phyloP scores from a whole-genome alignment of 2,329 filamentous ascomycete genomes.

The Beauveria brongniartii region DNA sequence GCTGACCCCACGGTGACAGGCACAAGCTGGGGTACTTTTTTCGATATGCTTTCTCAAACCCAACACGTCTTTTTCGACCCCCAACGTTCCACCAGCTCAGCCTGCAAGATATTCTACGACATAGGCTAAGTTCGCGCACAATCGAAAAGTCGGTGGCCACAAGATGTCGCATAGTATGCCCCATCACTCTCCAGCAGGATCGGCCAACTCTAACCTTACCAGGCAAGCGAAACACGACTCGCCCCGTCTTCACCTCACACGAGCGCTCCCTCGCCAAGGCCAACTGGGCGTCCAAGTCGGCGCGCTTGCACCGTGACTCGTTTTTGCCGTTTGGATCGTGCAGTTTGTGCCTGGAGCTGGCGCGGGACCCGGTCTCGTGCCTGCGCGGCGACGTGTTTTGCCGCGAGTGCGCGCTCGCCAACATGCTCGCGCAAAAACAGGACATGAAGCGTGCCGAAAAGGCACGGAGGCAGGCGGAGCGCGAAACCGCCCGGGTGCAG shows the following conservation, averaged over 20 bases:
- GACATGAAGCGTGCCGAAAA: conserved; percentile 79
- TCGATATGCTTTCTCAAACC: neutral
- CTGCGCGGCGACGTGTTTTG: conserved; percentile 85
- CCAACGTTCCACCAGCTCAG: neutral
- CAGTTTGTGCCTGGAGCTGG: conserved; percentile 74
- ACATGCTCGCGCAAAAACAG: conserved; percentile 84
- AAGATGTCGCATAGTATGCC: conserved; percentile 36
- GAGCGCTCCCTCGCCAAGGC: conserved; percentile 76
- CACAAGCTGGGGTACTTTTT: neutral
- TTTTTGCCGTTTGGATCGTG: conserved; percentile 90
- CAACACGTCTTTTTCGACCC: neutral
- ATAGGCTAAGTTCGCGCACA: neutral
- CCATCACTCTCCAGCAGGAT: neutral
- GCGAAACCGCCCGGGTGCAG: conserved; percentile 54
- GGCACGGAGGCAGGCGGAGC: conserved; percentile 50
- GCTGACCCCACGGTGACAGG: conserved; percentile 1
- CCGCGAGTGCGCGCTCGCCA: conserved; percentile 83
- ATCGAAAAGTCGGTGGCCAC: neutral
- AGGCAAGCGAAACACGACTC: conserved; percentile 84
- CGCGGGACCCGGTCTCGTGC: conserved; percentile 77
- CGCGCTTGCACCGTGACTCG: conserved; percentile 81
- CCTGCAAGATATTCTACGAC: no score
- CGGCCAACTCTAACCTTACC: conserved; percentile 10
- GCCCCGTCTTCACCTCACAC: conserved; percentile 88
- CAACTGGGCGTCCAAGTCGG: conserved; percentile 73